Evolutionary conservation across 164 flowering plant species (phyloP).

Genomic region (Vitis rupestris): DNA sequence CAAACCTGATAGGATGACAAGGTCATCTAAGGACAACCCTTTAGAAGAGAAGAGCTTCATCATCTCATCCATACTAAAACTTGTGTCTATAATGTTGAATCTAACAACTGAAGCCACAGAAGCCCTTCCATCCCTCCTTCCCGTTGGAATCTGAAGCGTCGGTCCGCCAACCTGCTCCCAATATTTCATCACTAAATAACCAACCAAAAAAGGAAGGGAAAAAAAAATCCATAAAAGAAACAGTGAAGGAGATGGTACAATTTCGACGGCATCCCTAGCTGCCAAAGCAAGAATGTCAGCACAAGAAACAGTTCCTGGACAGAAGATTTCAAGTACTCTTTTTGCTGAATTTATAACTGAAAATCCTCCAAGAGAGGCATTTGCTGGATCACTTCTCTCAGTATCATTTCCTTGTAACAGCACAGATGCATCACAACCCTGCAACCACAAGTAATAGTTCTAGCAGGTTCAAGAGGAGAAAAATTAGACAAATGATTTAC

Average conservation of each 20-base stretch:
- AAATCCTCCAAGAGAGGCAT: slow-evolving; percentile 69
- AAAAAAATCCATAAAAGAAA: not conserved
- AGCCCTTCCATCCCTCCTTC: slow-evolving; percentile 67
- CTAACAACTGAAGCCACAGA: slow-evolving; percentile 63
- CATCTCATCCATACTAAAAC: slow-evolving; percentile 73
- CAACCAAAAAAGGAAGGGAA: not conserved
- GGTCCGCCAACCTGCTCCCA: slow-evolving; percentile 71
- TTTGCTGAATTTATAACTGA: slow-evolving; percentile 65
- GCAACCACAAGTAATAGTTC: not conserved
- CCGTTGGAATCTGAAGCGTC: slow-evolving; percentile 52
- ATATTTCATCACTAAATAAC: not conserved
- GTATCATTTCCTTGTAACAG: slow-evolving; percentile 62
- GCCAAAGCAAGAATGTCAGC: slow-evolving; percentile 79
- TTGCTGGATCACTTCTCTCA: slow-evolving; percentile 73
- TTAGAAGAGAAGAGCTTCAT: slow-evolving; percentile 56
- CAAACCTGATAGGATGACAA: slow-evolving; percentile 73
- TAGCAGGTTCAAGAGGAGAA: not conserved
- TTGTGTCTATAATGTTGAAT: slow-evolving; percentile 71
- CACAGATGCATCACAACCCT: slow-evolving; percentile 92
- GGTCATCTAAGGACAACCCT: slow-evolving; percentile 71
- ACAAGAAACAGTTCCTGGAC: slow-evolving; percentile 78
- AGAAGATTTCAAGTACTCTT: slow-evolving; percentile 58
- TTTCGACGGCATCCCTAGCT: slow-evolving; percentile 73
- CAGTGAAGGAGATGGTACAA: slow-evolving; percentile 32
- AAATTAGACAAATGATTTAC: too few relatives aligned